These are phyloP conservation scores for Penicillium alfredii DNA, from an alignment of 495 filamentous ascomycete species.

Conservation along the genomic window DNA sequence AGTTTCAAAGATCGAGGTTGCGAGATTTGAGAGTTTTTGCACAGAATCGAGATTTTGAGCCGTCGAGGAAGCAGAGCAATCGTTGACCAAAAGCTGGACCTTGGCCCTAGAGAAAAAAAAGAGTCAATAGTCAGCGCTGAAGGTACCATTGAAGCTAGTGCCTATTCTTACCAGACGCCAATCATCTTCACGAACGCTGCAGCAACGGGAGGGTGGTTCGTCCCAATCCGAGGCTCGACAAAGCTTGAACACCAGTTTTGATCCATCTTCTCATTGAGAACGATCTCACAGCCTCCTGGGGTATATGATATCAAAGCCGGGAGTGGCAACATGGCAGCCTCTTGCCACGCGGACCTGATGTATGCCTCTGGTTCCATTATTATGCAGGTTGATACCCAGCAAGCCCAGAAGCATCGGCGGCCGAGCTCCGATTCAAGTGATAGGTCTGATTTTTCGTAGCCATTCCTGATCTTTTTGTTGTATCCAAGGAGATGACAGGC, in stretches of 20 bases:
- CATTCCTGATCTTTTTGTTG: neutral
- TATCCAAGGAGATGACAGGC: constrained; percentile 2
- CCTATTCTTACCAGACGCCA: neutral
- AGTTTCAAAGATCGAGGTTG: neutral
- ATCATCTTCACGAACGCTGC: neutral
- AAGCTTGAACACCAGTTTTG: neutral
- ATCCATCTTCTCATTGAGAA: neutral
- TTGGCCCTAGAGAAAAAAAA: neutral
- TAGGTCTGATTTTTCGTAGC: neutral
- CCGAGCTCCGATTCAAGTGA: constrained; percentile 1
- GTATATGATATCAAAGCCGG: neutral
- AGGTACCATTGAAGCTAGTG: too few species aligned
- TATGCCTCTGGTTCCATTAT: constrained; percentile 4
- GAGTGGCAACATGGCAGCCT: constrained; percentile 4
- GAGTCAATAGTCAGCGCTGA: too few species aligned
- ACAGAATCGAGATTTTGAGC: neutral
- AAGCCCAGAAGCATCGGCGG: constrained; percentile 6
- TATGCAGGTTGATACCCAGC: constrained; percentile 6
- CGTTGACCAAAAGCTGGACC: constrained; percentile 3
- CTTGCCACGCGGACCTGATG: neutral
- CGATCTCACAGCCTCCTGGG: neutral
- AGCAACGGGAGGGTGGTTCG: neutral
- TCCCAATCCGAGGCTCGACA: too few species aligned
- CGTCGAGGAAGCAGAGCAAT: neutral
- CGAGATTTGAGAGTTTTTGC: neutral